These are phyloP conservation scores for Venturia pyrina DNA, from an alignment of 2,329 filamentous ascomycete species.

Conservation along the genomic window DNA sequence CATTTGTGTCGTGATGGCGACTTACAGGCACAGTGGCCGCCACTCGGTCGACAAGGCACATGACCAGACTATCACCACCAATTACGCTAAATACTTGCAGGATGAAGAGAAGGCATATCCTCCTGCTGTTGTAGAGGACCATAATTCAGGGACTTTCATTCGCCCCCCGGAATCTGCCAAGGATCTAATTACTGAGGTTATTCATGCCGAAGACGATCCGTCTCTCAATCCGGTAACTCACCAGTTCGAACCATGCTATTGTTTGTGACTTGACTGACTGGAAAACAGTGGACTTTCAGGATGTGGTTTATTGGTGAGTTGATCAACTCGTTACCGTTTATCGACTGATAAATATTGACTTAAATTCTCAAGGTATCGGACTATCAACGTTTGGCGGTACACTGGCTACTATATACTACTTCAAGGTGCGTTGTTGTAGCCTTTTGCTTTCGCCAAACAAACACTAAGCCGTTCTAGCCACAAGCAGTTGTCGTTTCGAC, in stretches of 20 bases:
- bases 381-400: constrained; percentile 17
- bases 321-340: no score
- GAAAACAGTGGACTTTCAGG: not conserved
- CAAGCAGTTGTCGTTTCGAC: constrained; percentile 34
- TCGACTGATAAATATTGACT: not conserved
- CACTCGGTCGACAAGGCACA: not conserved
- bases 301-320: not conserved
- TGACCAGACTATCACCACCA: not conserved
- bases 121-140: not conserved
- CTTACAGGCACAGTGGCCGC: not conserved
- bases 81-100: not conserved
- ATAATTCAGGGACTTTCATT: not conserved
- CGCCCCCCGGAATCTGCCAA: not conserved
- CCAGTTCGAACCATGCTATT: not conserved
- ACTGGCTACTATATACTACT: constrained; percentile 36
- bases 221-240: not conserved
- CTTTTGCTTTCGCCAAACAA: not conserved
- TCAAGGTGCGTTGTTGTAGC: constrained; percentile 23
- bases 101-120: not conserved
- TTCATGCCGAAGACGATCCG: constrained; percentile 9
- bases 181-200: constrained; percentile 5
- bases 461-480: constrained; percentile 17
- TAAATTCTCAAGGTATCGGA: constrained; percentile 8
- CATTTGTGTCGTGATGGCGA: not conserved
- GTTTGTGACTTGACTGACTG: not conserved